Evolutionary conservation across 2,329 filamentous ascomycete genomes (phyloP), one percentile per base, ranked within the genome.

Genomic region (Penicillium sp.): DNA sequence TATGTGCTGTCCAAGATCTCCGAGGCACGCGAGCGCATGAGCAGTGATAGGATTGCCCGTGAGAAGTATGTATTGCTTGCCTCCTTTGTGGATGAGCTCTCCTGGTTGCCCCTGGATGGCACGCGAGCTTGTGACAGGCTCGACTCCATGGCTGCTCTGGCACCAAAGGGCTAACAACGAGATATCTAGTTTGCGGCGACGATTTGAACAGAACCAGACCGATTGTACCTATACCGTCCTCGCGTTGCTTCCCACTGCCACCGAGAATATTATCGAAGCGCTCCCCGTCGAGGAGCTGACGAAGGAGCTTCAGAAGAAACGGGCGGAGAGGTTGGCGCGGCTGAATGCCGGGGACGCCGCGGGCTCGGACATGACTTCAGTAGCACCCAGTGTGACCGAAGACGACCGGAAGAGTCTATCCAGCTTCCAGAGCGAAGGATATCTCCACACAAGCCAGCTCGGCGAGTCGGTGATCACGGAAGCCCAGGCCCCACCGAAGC

Each of bases 151-250:
- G 54, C 28, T 42, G 38, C 25, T 43, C n/a, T 54, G 52, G 63
- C 58, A 48, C 15, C 38, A 39, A 54, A 28, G 61, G 31, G 59
- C 63, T 69, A 48, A 69, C 63, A 49, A 54, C 55, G 17, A 31
- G 4, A 15, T 31, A 25, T 50, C 54, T 70, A 98, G 94, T 77
- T 86, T 99, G 62, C 92, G 93, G 54, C 90, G 95, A 60, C 90
- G 95, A 72, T 99, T 99, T 79, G 92, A 98, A 76, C 95, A 99
- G 78, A 99, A 99, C 77, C 95, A 99, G 75, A 94, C 96, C 75
- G 95, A 99, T 78, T 99, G 95, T 79, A 97, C 94, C 50, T 97
- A 96, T 75, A 99, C 95, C 39, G 92, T 98, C 47, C 88, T 98
- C n/a, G 95, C 94, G 34, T 87, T 99, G 57, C 84, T 99, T 10